phyloP scores from a whole-genome alignment of 1,139 yeast genomes.

The Debaryomycetaceae sp. region DNA sequence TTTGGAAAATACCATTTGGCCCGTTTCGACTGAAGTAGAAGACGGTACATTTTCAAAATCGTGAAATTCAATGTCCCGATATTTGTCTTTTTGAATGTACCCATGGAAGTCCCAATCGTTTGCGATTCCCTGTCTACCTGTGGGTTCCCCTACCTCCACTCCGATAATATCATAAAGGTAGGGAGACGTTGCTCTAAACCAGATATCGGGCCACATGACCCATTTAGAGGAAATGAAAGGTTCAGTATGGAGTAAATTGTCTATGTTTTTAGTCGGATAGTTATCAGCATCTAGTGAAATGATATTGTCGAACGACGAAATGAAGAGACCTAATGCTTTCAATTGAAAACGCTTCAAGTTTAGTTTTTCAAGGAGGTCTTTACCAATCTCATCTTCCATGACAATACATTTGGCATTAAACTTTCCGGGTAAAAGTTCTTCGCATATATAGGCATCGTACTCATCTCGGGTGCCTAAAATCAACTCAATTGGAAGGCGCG shows the following conservation, averaged over 20 bases:
- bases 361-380: constrained; percentile 14
- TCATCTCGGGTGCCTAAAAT: constrained; percentile 24
- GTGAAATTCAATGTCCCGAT: constrained; percentile 23
- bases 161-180: constrained; percentile 32
- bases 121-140: constrained; percentile 26
- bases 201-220: constrained; percentile 38
- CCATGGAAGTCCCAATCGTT: constrained; percentile 23
- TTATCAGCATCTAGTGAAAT: constrained; percentile 35
- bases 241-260: constrained; percentile 21
- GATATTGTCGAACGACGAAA: constrained; percentile 33
- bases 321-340: constrained; percentile 30
- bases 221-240: constrained; percentile 27
- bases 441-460: constrained; percentile 28
- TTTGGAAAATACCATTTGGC: constrained; percentile 35
- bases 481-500: constrained; percentile 34
- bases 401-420: constrained; percentile 32
- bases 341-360: constrained; percentile 23
- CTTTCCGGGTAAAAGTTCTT: constrained; percentile 20
- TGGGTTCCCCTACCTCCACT: constrained; percentile 26
- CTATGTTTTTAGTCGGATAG: constrained; percentile 32
- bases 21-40: constrained; percentile 29
- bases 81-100: constrained; percentile 16
- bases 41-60: constrained; percentile 32
- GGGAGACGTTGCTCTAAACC: constrained; percentile 37
- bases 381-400: constrained; percentile 25